Evolutionary conservation across 495 filamentous ascomycete species (phyloP), one percentile per base, ranked within the genome.

Genomic region (Xylaria nigripes): DNA sequence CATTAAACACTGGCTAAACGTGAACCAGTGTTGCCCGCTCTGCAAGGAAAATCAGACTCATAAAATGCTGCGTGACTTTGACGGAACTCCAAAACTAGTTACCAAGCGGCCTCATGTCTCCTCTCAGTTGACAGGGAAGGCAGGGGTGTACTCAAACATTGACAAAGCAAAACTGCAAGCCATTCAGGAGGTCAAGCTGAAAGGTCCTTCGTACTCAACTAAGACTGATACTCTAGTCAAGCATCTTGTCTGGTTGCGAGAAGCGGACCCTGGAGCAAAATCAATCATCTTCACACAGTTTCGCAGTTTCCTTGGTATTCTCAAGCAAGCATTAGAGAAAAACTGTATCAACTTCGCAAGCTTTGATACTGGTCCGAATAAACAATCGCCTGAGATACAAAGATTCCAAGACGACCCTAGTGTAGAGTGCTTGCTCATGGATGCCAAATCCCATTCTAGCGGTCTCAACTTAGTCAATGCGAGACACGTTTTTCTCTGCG

Each of bases 401-500:
- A 77, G 69, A 0, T 97, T 97, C 74, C 85, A 84, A 59, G 74
- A 79, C 8, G 84, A 96, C 59, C 82, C 89, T 0, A 73, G 72
- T 21, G 70, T 86, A 7, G 89, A 95, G 62, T 90, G 87, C 62
- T 93, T 98, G 55, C 75, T 96, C 6, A 74, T 98, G 41, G 89
- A 96, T 62, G 90, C 90, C 1, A 86, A 87, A 54, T 84, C 90
- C 0, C 89, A 95, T 63, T 86, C 89, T 2, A 87, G 87, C 1
- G 92, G 92, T 0, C 70, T 98, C 24, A 98, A 91, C 58, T 75
- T 98, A 4, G 83, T 95, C 57, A 91, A 92, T 65, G 93, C 92
- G 4, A 95, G 84, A 10, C 88, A 98, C 65, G 90, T 98, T 1
- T 92, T 98, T 60, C 73, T 98, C 7, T 96, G 90, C 67, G 92